Percentiles rank a stretch among this genome's conserved stretches.
Conservation (phyloP, 163 green algal genomes). For the Chlorella variabilis region DNA sequence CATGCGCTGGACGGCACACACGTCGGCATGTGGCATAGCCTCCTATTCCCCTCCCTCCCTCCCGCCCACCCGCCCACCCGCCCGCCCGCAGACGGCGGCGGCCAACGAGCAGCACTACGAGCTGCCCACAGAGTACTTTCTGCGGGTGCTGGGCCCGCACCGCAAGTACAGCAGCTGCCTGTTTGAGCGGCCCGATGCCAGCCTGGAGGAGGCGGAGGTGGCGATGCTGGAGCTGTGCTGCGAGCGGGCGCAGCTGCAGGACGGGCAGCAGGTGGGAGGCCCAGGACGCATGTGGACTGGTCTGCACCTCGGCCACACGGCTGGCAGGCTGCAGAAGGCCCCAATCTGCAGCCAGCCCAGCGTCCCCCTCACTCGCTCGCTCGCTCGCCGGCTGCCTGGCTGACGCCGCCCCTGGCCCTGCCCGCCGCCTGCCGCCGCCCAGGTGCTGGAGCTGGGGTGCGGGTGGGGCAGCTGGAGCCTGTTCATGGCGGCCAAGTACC, state of each 20-base stretch:
- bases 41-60: too few species aligned
- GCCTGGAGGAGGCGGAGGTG: constrained; percentile 87
- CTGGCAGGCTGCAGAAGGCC: too few species aligned
- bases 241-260: constrained; percentile 76
- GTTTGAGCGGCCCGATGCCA: constrained; percentile 65
- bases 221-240: constrained; percentile 93
- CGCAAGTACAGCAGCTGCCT: constrained; percentile 96
- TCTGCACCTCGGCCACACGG: too few species aligned
- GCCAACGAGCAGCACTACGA: constrained; percentile 99
- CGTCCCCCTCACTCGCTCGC: too few species aligned
- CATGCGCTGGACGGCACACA: too few species aligned
- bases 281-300: too few species aligned
- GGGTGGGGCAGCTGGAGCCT: constrained; percentile 94
- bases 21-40: too few species aligned
- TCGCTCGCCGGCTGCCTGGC: too few species aligned
- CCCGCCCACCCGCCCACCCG: too few species aligned
- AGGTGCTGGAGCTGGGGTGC: constrained; percentile 96
- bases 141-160: constrained; percentile 82
- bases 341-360: too few species aligned
- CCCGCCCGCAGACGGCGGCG: constrained; percentile 69
- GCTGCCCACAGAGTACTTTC: constrained; percentile 95
- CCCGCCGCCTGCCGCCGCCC: not conserved
- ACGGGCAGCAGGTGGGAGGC: constrained; percentile 74
- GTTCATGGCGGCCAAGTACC: constrained; percentile 88
- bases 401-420: too few species aligned